Evolutionary conservation across 1,284 basidiomycete genomes (phyloP), one percentile per base, ranked within the genome.

Genomic region (Melampsora larici-populina): DNA sequence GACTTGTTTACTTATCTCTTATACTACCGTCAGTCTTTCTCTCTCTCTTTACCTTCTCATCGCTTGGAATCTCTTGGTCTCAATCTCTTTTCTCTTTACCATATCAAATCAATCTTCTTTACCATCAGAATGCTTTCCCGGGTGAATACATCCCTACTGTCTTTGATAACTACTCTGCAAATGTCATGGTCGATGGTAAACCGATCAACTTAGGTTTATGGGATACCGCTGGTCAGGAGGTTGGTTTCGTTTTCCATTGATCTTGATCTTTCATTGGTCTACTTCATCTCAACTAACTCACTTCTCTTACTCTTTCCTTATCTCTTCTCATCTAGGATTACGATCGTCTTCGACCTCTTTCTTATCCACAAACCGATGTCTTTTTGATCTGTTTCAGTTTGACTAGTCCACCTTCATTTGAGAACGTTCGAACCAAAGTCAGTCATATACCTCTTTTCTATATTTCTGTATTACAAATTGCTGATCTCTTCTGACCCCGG

Each of bases 201-300:
- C 97, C 97, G 66, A 96, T 99, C 82, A 94, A 93, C 78, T 89
- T 99, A 78, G 96, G 96, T 77, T 87, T 98, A 78, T 98, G 94
- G 95, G 94, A 97, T 88, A 98, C 95, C n/a, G 95, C 95, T 69
- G 95, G 95, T 82, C 95, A 97, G 86, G 95, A 98, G 85, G 94
- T 87, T 84, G 85, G 79, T 79, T 83, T 55, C 21, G 36, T 46
- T 21, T 24, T 69, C 17, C n/a, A 29, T 26, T 65, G 71, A 21
- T 17, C 40, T 26, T 24, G 0, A 9, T 43, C 36, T 46, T n/a
- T 67, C 21, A 26, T 31, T 63, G 18, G 62, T 66, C 63, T 55
- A 15, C 26, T 33, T 26, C 15, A 7, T 66, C 40, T 24, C 55
- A 60, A 31, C 51, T 60, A 33, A 36, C 43, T 49, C 18, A 13